phyloP scores from a whole-genome alignment of 257 asterid genomes.

The Ajuga chamaepitys region DNA sequence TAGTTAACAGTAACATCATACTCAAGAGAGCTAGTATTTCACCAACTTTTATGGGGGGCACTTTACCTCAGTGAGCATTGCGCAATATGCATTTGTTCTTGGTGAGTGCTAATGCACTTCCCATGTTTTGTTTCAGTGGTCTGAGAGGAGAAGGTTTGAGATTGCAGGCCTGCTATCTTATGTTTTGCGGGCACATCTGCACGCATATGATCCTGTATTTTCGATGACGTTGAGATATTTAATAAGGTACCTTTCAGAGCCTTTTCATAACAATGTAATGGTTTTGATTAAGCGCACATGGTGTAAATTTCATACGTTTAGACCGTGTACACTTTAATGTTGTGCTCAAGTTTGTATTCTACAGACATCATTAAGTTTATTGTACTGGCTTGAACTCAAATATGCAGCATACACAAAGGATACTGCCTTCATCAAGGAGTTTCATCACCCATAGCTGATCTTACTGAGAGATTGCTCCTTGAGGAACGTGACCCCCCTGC shows the following conservation, averaged over 20 bases:
- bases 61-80: slow-evolving; percentile 6
- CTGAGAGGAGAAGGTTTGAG: slow-evolving; percentile 82
- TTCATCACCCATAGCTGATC: slow-evolving; percentile 78
- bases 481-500: slow-evolving; percentile 96
- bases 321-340: neutral
- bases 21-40: neutral
- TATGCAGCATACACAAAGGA: slow-evolving; percentile 81
- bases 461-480: slow-evolving; percentile 93
- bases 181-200: slow-evolving; percentile 74
- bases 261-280: neutral
- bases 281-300: neutral
- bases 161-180: slow-evolving; percentile 85
- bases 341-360: slow-evolving; percentile 6
- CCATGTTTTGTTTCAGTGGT: slow-evolving; percentile 62
- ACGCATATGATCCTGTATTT: slow-evolving; percentile 83
- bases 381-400: neutral
- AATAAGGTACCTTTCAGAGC: slow-evolving; percentile 53
- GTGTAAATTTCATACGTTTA: neutral
- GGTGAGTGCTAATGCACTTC: neutral
- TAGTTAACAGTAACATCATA: neutral
- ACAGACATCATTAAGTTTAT: neutral
- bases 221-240: slow-evolving; percentile 87
- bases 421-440: slow-evolving; percentile 87
- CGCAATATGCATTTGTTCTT: neutral
- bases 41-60: neutral